These are phyloP conservation scores for Fraxinus greggii DNA, from an alignment of 305 asterid genomes.

Conservation along the genomic window DNA sequence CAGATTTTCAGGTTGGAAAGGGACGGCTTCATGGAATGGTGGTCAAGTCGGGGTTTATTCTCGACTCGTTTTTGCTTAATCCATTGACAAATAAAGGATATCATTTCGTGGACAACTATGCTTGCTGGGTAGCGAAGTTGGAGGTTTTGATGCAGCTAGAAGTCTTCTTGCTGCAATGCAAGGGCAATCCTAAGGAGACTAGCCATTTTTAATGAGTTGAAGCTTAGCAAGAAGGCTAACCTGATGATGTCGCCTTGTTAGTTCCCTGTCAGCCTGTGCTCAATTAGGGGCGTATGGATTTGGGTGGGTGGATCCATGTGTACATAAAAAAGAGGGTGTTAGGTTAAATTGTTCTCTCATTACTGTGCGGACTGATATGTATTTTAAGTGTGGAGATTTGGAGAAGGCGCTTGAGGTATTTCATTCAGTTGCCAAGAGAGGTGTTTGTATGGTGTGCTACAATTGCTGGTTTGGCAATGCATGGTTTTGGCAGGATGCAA, in stretches of 20 bases:
- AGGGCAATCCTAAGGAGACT: constrained; percentile 67
- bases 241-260: constrained; percentile 69
- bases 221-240: constrained; percentile 46
- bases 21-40: constrained; percentile 64
- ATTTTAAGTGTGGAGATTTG: constrained; percentile 70
- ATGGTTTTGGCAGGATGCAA: constrained; percentile 64
- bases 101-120: constrained; percentile 68
- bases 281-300: constrained; percentile 62
- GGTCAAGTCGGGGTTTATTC: constrained; percentile 47
- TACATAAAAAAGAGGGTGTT: too few species aligned
- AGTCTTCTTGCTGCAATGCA: constrained; percentile 47
- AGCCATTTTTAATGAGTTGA: constrained; percentile 59
- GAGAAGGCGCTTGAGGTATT: constrained; percentile 65
- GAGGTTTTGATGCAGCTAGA: constrained; percentile 64
- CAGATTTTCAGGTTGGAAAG: constrained; percentile 43
- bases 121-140: constrained; percentile 56
- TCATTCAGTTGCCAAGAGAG: constrained; percentile 43
- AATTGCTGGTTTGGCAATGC: constrained; percentile 82
- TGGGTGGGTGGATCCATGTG: constrained; percentile 71
- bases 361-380: constrained; percentile 71
- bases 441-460: constrained; percentile 76
- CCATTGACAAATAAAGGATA: constrained; percentile 58
- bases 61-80: constrained; percentile 56
- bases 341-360: not conserved
- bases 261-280: constrained; percentile 76